Base-by-base conservation (phyloP, 805 yeast species). In the Kodamaea neixiangensis region DNA sequence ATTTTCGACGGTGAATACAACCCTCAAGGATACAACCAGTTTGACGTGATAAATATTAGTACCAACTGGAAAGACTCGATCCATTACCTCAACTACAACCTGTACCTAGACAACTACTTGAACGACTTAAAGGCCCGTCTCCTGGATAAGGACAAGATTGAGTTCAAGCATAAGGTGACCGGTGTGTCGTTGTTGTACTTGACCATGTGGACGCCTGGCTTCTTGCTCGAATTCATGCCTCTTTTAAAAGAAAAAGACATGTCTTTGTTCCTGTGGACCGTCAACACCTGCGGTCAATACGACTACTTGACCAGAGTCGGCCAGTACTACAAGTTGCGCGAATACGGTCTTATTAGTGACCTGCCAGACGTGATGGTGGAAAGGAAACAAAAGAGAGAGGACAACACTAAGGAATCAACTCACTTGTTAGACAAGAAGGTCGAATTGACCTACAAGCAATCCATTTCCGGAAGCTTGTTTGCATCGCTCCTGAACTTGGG, bases 231-330 rank as follows among this genome's bases (percentile, higher is more conserved):
- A 41, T 73, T 74, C 55, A 52, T 73, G 48, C 79, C 79, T 0
- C 58, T 69, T n/a, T 53, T 65, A 20, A 64, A 63, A 51, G 49
- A 53, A 9, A 69, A 73, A 46, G 54, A 67, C 50, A 55, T 72
- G 56, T 63, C 62, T 45, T 58, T 74, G 35, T 71, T 59, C 49
- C 60, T 70, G 15, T 74, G 78, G 79, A 74, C 79, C 7, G 57
- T 74, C 43, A 74, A 74, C 54, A 68, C 53, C 37, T 48, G 44
- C n/a, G 52, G 51, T n/a, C 78, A 74, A 52, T 68, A 59, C 43
- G 67, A 69, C 29, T 72, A 72, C 57, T 63, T 73, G 43, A 47
- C 45, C 17, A 57, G 54, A 14, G 47, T 73, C 14, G 68, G 74
- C 34, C 50, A 49, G 41, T 37, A 47, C 3, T 64, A 67, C 14